Base-by-base conservation (phyloP, 441 rosid species). In the Populus trichocarpa region DNA sequence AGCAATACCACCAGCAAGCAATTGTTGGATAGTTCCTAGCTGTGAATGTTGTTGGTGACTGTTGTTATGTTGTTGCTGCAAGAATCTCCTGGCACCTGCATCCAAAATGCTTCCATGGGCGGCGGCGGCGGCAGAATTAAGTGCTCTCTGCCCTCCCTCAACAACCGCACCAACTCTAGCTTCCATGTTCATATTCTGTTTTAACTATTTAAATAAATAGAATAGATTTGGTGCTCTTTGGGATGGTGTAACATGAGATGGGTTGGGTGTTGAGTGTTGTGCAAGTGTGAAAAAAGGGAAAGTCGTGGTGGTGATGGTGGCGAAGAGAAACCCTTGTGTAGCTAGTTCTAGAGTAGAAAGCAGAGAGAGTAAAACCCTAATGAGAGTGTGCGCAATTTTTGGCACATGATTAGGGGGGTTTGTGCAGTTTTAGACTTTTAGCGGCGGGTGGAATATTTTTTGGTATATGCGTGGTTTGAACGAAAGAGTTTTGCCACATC, bases 1-100 rank as follows among this genome's bases (percentile, higher is more conserved):
- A 8, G 98, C 97, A 71, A 93, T 75, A 67, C 99, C 99, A 42
- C 99, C 99, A 5, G 99, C 96, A 5, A 93, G 73, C 50, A 95
- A 85, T 78, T 88, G 91, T 40, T 84, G 87, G 4, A 90, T 68
- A 11, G 90, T 82, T 22, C 94, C 97, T 18, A 91, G 67, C 79
- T 87, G 89, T 14, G 84, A 36, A 16, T 35, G 69, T 63, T 90
- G 90, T 61, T 78, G 87, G 68, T 13, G 57, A 46, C 78, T 25
- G 72, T 13, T 66, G 5, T 77, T 78, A 23, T 69, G 80, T 8
- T 75, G 88, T 57, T 82, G 89, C 32, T 84, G 90, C 35, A 83
- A 69, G 67, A 90, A 85, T 59, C 85, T 90, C 78, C 91, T 83
- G 4, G 91, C 69, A 33, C 90, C 84, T 0, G 90, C 83, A 38